Conservation (phyloP, 2,329 filamentous ascomycete genomes). For the Cryoendolithus antarcticus region DNA sequence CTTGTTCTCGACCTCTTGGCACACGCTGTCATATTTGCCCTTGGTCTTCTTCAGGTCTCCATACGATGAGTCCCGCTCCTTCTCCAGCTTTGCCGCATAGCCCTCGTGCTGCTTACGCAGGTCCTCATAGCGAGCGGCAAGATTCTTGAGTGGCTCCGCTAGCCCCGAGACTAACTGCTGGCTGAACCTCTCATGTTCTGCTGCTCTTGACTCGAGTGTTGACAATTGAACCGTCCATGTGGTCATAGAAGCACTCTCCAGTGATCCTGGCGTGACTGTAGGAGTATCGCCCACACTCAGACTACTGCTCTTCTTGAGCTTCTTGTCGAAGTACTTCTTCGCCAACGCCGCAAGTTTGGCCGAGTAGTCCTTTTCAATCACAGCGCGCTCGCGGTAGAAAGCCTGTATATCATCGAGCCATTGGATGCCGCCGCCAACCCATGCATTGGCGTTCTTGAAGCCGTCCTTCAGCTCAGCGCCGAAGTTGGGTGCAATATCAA, state of each 20-base stretch:
- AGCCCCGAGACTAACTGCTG: conserved; percentile 67
- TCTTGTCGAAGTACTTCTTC: conserved; percentile 96
- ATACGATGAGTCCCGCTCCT: conserved; percentile 75
- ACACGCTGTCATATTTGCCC: conserved; percentile 80
- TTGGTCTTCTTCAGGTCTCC: conserved; percentile 81
- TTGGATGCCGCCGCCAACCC: conserved; percentile 75
- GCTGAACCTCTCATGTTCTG: conserved; percentile 78
- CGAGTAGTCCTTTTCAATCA: conserved; percentile 94
- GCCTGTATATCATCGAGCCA: conserved; percentile 96
- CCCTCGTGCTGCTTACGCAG: conserved; percentile 83
- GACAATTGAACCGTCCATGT: conserved; percentile 93
- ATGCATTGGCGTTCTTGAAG: conserved; percentile 88
- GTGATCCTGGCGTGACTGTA: conserved; percentile 81
- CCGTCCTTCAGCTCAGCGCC: conserved; percentile 95
- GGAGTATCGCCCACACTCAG: conserved; percentile 91
- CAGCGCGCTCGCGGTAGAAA: conserved; percentile 90
- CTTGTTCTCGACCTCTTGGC: conserved; percentile 86
- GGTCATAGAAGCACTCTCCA: conserved; percentile 91
- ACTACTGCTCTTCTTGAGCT: conserved; percentile 74
- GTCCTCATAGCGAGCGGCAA: conserved; percentile 70
- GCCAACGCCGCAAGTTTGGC: conserved; percentile 75
- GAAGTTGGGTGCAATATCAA: conserved; percentile 74
- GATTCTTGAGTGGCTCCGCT: conserved; percentile 72
- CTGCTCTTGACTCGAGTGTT: conserved; percentile 74
- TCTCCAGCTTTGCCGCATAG: conserved; percentile 77